Percentiles rank a stretch among this genome's conserved stretches.
Evolutionary conservation across 202 grass and related monocot species (phyloP).

Genomic region (Schoenoplectus tabernaemontani): DNA sequence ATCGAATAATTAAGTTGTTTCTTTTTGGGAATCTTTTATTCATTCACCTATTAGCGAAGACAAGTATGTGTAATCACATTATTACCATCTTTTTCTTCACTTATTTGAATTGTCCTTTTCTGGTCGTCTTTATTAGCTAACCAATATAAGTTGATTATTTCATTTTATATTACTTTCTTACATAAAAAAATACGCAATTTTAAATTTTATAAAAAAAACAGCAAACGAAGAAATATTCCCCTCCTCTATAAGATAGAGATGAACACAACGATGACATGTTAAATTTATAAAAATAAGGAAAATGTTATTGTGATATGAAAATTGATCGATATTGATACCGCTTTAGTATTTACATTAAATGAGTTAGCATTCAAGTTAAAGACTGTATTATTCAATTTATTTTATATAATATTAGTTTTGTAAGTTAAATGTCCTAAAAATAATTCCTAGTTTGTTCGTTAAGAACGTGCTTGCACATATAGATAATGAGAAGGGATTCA

Average conservation of each 20-base stretch:
- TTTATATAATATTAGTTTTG: too few species aligned
- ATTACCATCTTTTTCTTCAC: neutral
- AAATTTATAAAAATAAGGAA: neutral
- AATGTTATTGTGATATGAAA: too few species aligned
- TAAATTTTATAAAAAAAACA: neutral
- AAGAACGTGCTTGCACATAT: conserved; percentile 6
- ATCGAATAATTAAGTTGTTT: conserved; percentile 15
- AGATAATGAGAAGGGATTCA: neutral
- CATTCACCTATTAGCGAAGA: neutral
- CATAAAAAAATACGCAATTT: neutral
- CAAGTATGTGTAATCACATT: neutral
- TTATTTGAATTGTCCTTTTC: neutral
- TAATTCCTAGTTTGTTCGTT: neutral
- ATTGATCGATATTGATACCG: too few species aligned
- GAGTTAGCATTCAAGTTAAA: too few species aligned
- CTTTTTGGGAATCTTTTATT: conserved; percentile 5
- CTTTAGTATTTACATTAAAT: too few species aligned
- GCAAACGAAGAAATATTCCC: neutral
- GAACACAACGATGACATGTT: neutral
- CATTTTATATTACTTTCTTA: neutral
- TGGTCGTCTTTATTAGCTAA: neutral
- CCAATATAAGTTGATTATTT: neutral
- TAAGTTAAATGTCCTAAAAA: too few species aligned
- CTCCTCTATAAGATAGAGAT: neutral
- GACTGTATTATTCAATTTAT: too few species aligned